Evolutionary conservation across 148 eudicot species (phyloP), one percentile per base, ranked within the genome.

Genomic region (Rheum nobile): DNA sequence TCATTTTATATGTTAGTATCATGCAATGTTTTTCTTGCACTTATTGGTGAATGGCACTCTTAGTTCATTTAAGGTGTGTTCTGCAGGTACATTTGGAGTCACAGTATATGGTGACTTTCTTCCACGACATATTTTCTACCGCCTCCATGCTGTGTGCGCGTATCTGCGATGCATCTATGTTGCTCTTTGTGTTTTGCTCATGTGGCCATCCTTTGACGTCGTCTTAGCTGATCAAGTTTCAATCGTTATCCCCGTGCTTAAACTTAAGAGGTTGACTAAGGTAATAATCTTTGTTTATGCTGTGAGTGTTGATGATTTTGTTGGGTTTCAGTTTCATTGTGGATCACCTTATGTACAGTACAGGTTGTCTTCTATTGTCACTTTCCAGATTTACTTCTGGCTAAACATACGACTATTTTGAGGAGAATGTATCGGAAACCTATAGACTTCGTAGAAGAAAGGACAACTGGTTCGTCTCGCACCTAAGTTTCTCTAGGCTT

Each of bases 291-390:
- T 19, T 65, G n/a, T 68, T 46, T 72, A 4, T 26, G 74, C 28
- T 72, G 17, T 1, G 16, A 19, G 32, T 72, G 48, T 31, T 41
- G 1, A 31, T 72, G 50, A 26, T 35, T 32, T 24, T 34, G 31
- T n/a, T 74, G 39, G 22, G n/a, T 41, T 54, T 29, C 16, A 44
- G 26, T 29, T 52, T 26, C 79, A 52, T 11, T 75, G 42, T 39
- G 43, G 16, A 42, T 43, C 29, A 17, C 55, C 69, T 16, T 57
- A 26, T 52, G n/a, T n/a, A n/a, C n/a, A n/a, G 24, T 86, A 59
- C 82, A 94, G 98, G 96, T 94, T 77, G 90, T 91, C 72, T 94
- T 94, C 79, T 94, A 91, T 77, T 91, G 97, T 75, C 97, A 94
- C 85, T 94, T 94, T 86, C 98, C 98, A 1, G 98, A 94, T 85